Evolutionary conservation across 345 rosid species (phyloP).

Genomic region (Sonneratia caseolaris): DNA sequence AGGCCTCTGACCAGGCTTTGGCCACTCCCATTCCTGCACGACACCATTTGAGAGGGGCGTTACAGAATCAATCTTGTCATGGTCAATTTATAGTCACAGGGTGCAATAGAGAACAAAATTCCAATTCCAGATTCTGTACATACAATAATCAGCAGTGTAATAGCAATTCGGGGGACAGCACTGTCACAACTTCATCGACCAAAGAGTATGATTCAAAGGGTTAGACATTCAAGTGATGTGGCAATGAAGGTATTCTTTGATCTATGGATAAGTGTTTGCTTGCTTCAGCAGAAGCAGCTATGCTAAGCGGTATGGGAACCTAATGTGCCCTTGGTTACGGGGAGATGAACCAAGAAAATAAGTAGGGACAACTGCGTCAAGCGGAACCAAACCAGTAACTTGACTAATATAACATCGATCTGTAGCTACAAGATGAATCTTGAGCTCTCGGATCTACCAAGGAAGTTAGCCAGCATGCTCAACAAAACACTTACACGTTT

Average conservation of each 20-base stretch:
- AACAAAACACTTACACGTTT: not conserved
- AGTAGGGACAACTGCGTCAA: not conserved
- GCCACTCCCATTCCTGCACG: slow-evolving; percentile 33
- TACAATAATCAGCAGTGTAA: not conserved
- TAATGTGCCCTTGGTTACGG: not conserved
- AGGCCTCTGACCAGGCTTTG: slow-evolving; percentile 40
- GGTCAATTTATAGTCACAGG: not conserved
- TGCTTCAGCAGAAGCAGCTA: not conserved
- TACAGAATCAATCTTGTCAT: not conserved
- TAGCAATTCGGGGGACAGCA: not conserved
- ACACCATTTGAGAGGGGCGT: not conserved
- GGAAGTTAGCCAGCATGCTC: not conserved
- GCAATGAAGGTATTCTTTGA: too few relatives aligned
- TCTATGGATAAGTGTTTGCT: too few relatives aligned
- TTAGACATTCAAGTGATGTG: too few relatives aligned
- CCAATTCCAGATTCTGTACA: too few relatives aligned
- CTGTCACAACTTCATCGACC: too few relatives aligned
- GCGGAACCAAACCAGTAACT: not conserved
- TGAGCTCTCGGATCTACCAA: not conserved
- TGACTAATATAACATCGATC: too few relatives aligned
- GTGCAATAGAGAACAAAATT: not conserved
- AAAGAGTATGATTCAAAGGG: not conserved
- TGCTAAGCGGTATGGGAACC: not conserved
- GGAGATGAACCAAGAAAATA: not conserved
- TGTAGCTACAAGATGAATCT: too few relatives aligned